Percentiles rank a stretch among this genome's conserved stretches.
Evolutionary conservation across 1,284 basidiomycete genomes (phyloP).

Genomic region (Rhodotorula sp.): DNA sequence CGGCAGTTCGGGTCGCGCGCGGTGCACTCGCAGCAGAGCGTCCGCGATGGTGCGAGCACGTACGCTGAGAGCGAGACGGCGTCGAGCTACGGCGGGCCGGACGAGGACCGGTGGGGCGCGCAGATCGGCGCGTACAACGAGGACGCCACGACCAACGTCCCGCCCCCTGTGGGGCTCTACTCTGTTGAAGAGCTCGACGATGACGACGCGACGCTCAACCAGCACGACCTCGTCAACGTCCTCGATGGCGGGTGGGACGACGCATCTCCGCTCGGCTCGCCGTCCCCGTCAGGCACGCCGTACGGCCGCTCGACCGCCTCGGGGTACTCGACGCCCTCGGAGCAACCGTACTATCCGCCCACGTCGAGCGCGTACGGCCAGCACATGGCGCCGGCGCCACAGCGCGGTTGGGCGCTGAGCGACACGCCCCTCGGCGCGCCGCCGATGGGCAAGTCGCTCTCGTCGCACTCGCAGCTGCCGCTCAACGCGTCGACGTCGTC

Average conservation of each 20-base stretch:
- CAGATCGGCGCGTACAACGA: constrained; percentile 89
- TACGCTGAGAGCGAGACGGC: constrained; percentile 57
- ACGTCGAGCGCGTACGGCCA: background rate
- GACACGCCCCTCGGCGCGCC: constrained; percentile 20
- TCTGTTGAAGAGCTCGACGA: constrained; percentile 43
- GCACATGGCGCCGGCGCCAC: background rate
- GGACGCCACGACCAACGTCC: constrained; percentile 63
- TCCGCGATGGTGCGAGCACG: constrained; percentile 43
- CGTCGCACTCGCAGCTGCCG: constrained; percentile 19
- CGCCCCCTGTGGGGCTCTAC: constrained; percentile 67
- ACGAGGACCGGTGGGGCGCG: constrained; percentile 89
- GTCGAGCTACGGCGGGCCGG: constrained; percentile 65
- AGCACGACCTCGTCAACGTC: constrained; percentile 80
- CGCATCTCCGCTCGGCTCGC: constrained; percentile 14
- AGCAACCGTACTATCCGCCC: constrained; percentile 5
- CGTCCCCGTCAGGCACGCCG: background rate
- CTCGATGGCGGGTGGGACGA: constrained; percentile 85
- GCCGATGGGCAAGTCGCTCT: constrained; percentile 12
- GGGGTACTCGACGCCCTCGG: constrained; percentile 31
- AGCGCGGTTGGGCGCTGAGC: constrained; percentile 31
- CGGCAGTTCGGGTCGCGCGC: constrained; percentile 62
- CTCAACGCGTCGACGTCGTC: constrained; percentile 14
- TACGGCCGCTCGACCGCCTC: background rate
- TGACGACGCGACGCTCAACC: constrained; percentile 57
- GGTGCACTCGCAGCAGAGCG: constrained; percentile 61